Evolutionary conservation across 805 yeast species (phyloP).

Genomic region (Hemisphaericaspora nanyangensis): DNA sequence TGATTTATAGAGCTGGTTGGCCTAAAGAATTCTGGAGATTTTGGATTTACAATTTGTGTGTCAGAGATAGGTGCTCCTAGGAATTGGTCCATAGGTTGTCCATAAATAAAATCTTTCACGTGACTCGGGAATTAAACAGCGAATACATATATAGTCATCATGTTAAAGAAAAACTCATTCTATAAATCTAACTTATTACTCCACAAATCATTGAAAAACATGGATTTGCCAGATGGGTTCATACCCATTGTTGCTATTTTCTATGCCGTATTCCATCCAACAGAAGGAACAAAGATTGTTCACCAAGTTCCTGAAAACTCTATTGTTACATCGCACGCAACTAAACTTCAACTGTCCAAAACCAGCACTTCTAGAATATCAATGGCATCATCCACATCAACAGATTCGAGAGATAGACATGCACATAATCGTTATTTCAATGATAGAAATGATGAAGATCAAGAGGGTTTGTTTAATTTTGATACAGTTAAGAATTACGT

Average conservation of each 20-base stretch:
- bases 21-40: too few species aligned
- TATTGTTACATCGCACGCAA: constrained; percentile 30
- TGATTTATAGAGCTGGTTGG: too few species aligned
- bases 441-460: constrained; percentile 8
- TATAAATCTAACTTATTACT: too few species aligned
- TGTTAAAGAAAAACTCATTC: too few species aligned
- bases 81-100: too few species aligned
- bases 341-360: not conserved
- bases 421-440: too few species aligned
- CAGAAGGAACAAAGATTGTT: constrained; percentile 89
- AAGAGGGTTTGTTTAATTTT: constrained; percentile 57
- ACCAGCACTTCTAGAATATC: not conserved
- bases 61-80: too few species aligned
- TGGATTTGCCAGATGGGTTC: constrained; percentile 56
- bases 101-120: too few species aligned
- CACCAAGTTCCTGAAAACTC: constrained; percentile 87
- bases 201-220: too few species aligned
- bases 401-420: not conserved
- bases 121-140: too few species aligned
- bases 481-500: constrained; percentile 85
- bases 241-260: constrained; percentile 86
- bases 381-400: not conserved
- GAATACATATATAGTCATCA: too few species aligned
- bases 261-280: constrained; percentile 91
- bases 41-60: too few species aligned